Evolutionary conservation across 2,329 filamentous ascomycete genomes (phyloP), one percentile per base, ranked within the genome.

Genomic region (Colletotrichum acutatum): DNA sequence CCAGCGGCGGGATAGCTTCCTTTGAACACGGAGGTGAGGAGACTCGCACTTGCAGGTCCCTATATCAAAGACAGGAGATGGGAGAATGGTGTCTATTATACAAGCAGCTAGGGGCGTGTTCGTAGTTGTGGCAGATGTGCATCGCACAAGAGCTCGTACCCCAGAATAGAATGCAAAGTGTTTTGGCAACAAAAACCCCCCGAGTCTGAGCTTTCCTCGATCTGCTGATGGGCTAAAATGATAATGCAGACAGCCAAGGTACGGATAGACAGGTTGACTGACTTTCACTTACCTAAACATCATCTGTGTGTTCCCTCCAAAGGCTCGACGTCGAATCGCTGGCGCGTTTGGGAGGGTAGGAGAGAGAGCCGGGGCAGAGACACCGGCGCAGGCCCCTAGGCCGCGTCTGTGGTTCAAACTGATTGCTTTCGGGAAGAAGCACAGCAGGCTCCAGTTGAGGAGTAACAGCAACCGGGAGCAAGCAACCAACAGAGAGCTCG

Each of bases 381-480:
- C 42, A 49, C 42, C 26, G 59, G 69, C 62, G 42, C 66, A 46
- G 59, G 46, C 68, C 59, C 66, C 58, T 69, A 53, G 69, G 54
- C 66, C 69, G 34, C 52, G 66, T 72, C 70, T 70, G 66, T 70
- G 66, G 70, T 65, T 28, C 70, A 16, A 59, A 70, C 59, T 69
- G 70, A 72, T 60, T 70, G 59, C 66, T 34, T 71, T 62, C 60
- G 60, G 66, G 66, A 65, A 37, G 59, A 59, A 11, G 32, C n/a
- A 49, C 34, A 61, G 54, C 42, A 8, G 30, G 28, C 30, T 34
- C 53, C 24, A 56, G 53, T 19, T 24, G 59, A 19, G 24, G 19
- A 49, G 42, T 22, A 49, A 49, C 42, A 49, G 42, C 42, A 22
- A 49, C 42, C 42, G 42, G 42, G 42, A 49, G 19, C 42, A 49